Base-by-base conservation (phyloP, 306 rosid species). In the Gynostemma pentaphyllum region DNA sequence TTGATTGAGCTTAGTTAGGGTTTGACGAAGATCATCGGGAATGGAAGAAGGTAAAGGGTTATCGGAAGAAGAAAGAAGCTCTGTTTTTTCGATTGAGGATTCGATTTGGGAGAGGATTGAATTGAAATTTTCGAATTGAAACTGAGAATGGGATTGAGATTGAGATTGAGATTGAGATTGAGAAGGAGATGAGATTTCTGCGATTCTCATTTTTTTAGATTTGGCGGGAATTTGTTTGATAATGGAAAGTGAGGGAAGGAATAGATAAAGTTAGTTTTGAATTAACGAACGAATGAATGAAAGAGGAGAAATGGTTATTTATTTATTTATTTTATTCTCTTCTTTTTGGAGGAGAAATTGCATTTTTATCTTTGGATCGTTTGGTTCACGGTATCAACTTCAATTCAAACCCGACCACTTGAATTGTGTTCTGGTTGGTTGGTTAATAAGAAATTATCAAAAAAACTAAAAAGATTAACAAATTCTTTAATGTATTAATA, bases 161-260 rank as follows among this genome's bases (percentile, higher is more conserved):
- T 73, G 78, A 36, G 79, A 57, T 39, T 74, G 79, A 21, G 44
- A 55, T 26, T 64, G 78, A 19, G 52, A 36, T 40, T 21, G 72
- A 68, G 76, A 53, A 51, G 76, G 90, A 28, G 82, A 60, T 23
- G 84, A 75, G 8, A 86, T 71, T 76, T 92, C 98, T 10, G 89
- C 86, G 39, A 92, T 92, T 74, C 83, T 79, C 98, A 88, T 92
- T 32, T n/a, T n/a, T n/a, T 23, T 24, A 45, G 63, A 19, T 78
- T 81, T 83, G 82, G 96, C 87, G 96, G 82, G 87, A 77, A 41
- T 4, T 39, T 10, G 44, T 39, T 5, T 27, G 11, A 4, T 19
- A 15, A 2, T 21, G 52, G 27, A 48, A 47, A 47, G 9, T 14
- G 53, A 47, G 13, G 62, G 27, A 55, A 34, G n/a, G 2, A 23